A percentile compares a stretch with the other conserved stretches of the same genome.
phyloP scores from a whole-genome alignment of 345 rosid species.

The Ceriops tagal region DNA sequence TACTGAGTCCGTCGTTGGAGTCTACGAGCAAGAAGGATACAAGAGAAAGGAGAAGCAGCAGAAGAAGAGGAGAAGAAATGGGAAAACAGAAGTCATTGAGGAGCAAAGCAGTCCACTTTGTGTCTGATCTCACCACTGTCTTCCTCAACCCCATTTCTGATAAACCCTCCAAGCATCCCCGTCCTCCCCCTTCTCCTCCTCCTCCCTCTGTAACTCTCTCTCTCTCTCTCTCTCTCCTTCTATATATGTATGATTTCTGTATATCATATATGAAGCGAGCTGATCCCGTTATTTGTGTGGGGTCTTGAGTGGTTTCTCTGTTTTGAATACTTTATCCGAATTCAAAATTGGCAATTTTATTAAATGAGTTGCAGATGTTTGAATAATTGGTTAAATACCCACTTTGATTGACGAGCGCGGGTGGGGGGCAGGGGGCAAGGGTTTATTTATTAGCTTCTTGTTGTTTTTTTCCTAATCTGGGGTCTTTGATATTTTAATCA shows the following conservation, averaged over 20 bases:
- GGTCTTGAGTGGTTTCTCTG: background rate
- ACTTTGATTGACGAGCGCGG: background rate
- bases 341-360: background rate
- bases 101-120: constrained; percentile 92
- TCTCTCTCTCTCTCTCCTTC: constrained; percentile 1
- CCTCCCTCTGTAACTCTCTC: constrained; percentile 27
- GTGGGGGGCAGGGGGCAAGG: too few relatives aligned
- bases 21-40: too few relatives aligned
- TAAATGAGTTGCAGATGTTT: background rate
- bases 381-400: background rate
- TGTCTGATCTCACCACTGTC: constrained; percentile 89
- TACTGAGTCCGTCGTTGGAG: background rate
- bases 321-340: background rate
- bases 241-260: too few relatives aligned
- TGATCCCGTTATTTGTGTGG: background rate
- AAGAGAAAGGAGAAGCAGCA: too few relatives aligned
- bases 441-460: background rate
- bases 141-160: constrained; percentile 93
- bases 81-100: constrained; percentile 64
- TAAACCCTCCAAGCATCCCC: constrained; percentile 44
- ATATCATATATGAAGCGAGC: too few relatives aligned
- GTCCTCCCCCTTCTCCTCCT: constrained; percentile 16
- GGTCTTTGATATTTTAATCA: background rate
- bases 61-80: constrained; percentile 28
- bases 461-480: background rate